Evolutionary conservation across 2,329 filamentous ascomycete genomes (phyloP), one percentile per base, ranked within the genome.

Genomic region (Penicillium rolfsii): DNA sequence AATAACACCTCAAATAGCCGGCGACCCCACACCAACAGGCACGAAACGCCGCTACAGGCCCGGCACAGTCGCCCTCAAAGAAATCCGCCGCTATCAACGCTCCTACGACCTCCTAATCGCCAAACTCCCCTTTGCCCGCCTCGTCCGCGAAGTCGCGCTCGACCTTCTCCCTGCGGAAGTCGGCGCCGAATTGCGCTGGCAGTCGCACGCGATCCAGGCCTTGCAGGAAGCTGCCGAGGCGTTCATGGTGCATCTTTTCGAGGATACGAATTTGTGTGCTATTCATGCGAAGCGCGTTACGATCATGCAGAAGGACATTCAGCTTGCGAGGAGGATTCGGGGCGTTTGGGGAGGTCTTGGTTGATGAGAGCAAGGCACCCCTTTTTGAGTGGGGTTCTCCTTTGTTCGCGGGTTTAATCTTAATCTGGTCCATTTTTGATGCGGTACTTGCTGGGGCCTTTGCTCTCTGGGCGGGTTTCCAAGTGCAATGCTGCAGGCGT

Each of bases 241-340:
- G 5, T 98, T 96, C 79, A 84, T 98, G 69, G 91, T 98, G 61
- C 93, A 96, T 74, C 83, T 98, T n/a, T 97, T 98, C 74, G 93
- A 97, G 76, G 92, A 96, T 79, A 91, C 91, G 67, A 97, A 98
- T 80, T 85, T 98, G 45, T 97, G 94, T 80, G 95, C 94, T 64
- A 93, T 98, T 70, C 94, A 98, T 79, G 95, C 94, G 64, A 97
- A 97, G 82, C 85, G 94, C 75, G 93, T 98, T 56, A 98, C 94
- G 41, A 96, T 97, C 71, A 94, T 96, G 91, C 93, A 95, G 79
- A 97, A 97, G 81, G 95, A 98, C 78, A 97, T 99, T 71, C 94
- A 97, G 80, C 85, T 98, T 62, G 94, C 94, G 22, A 83, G 91
- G 71, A 82, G 91, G 67, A 93, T 94, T 79, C 83, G 91, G 55